Base-by-base conservation (phyloP, 495 filamentous ascomycete genomes). In the Podospora sp. region DNA sequence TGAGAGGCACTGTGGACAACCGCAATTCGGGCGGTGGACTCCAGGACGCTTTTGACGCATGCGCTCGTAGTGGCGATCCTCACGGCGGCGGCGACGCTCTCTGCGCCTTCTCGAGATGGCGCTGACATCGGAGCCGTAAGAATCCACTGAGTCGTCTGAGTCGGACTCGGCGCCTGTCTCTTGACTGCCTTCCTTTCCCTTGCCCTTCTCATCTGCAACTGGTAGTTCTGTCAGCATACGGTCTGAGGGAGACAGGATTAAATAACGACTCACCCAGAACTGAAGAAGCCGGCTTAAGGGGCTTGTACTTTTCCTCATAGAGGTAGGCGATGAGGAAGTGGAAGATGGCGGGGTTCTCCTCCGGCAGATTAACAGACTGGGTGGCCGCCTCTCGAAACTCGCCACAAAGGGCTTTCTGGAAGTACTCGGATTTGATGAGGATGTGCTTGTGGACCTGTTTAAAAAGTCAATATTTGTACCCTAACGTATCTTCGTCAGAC, bases 271-370 rank as follows among this genome's bases (percentile, higher is more conserved):
- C 69, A 80, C 79, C 55, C 0, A 82, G 75, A 0, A 76, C 79
- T 4, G 73, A 73, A 6, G 80, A 70, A 12, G 73, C 66, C 4
- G 79, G 70, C 69, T 74, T 79, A 60, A 81, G 79, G 46, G 82
- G 80, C 25, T 79, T 76, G 59, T 80, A 84, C 68, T 74, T 79
- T 18, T 73, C 79, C 68, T 84, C 82, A 68, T 85, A 84, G 24
- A 85, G 70, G 58, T 77, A 84, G 29, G 81, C 80, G 11, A 85
- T 62, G n/a, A 85, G 69, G 53, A 83, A 81, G 33, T 82, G 80
- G 58, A 84, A 83, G 55, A 81, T 83, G 36, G 73, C 76, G 0
- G 83, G 80, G 61, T 82, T 74, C 65, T 85, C 83, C 52, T 84
- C 83, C 1, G 78, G 80, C 0, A 85, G 67, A 46, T 83, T 73